phyloP scores from a whole-genome alignment of 2,329 filamentous ascomycete genomes.

The Penicillium sp. region DNA sequence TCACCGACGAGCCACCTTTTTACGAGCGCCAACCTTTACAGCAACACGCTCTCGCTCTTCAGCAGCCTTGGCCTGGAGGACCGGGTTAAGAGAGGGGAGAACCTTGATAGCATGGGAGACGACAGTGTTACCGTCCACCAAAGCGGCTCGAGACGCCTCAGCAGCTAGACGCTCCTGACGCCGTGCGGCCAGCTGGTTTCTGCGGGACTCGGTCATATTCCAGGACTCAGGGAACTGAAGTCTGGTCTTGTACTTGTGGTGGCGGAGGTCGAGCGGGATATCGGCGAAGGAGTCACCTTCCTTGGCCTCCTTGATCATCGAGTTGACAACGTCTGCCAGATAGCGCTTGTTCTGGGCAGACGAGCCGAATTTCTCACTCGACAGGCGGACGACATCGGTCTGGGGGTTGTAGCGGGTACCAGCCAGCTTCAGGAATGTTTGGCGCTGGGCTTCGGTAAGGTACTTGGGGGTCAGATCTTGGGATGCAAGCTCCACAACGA shows the following conservation, averaged over 20 bases:
- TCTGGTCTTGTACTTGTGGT: constrained; percentile 69
- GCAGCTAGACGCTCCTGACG: constrained; percentile 54
- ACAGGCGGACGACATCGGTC: constrained; percentile 80
- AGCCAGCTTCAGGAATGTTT: constrained; percentile 83
- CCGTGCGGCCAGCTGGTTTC: constrained; percentile 61
- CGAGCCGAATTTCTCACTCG: constrained; percentile 81
- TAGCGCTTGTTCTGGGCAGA: constrained; percentile 97
- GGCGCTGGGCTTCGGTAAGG: constrained; percentile 65
- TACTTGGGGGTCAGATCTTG: constrained; percentile 61
- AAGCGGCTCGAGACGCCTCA: constrained; percentile 59
- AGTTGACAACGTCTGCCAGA: constrained; percentile 73
- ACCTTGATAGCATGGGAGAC: constrained; percentile 33
- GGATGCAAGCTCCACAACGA: constrained; percentile 85
- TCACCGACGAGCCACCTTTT: constrained; percentile 24
- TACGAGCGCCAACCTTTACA: constrained; percentile 27
- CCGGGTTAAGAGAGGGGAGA: constrained; percentile 36
- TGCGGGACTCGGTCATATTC: constrained; percentile 71
- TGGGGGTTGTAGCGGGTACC: constrained; percentile 86
- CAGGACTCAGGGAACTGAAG: constrained; percentile 77
- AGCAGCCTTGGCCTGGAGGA: constrained; percentile 24
- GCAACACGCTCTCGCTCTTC: constrained; percentile 30
- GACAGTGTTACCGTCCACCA: constrained; percentile 53
- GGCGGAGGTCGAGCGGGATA: constrained; percentile 82
- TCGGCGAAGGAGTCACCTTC: constrained; percentile 85
- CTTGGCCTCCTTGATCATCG: constrained; percentile 72